Conservation (phyloP, 2,329 filamentous ascomycete species). For the Cucurbitaria berberidis region DNA sequence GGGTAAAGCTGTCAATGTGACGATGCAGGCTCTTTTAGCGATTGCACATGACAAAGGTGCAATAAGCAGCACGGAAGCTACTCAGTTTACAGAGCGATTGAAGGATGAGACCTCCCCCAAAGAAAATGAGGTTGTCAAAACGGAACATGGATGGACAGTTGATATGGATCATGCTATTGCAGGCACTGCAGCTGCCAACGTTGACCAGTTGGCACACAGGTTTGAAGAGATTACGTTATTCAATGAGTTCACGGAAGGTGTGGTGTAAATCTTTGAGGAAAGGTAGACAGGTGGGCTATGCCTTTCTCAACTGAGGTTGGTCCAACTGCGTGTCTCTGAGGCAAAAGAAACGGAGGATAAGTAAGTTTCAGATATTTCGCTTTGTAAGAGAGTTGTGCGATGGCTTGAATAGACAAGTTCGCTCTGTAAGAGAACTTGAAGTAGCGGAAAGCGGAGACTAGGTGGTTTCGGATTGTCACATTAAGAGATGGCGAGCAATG, state of each 20-base stretch:
- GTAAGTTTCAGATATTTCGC: too few relatives aligned
- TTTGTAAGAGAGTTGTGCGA: too few relatives aligned
- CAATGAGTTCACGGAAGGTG: conserved; percentile 18
- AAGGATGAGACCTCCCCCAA: not conserved
- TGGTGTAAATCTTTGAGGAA: too few relatives aligned
- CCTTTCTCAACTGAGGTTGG: too few relatives aligned
- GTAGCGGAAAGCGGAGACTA: too few relatives aligned
- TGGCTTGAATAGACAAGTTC: too few relatives aligned
- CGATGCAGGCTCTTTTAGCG: conserved; percentile 13
- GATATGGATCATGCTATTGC: conserved; percentile 1
- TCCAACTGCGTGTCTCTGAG: too few relatives aligned
- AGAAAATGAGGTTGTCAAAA: not conserved
- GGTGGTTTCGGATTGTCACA: too few relatives aligned
- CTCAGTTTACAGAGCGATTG: not conserved
- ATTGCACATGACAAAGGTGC: conserved; percentile 15
- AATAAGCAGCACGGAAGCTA: conserved; percentile 11
- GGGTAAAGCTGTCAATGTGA: conserved; percentile 12
- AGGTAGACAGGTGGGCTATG: too few relatives aligned
- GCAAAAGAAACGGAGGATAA: too few relatives aligned
- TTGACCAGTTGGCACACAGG: conserved; percentile 6
- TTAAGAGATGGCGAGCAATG: too few relatives aligned
- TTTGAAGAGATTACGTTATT: conserved; percentile 20
- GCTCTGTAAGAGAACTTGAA: too few relatives aligned
- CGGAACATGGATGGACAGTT: conserved; percentile 11
- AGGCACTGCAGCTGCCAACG: conserved; percentile 4